Evolutionary conservation across 208 protist species (phyloP).

Genomic region (Leishmania amazonensis): DNA sequence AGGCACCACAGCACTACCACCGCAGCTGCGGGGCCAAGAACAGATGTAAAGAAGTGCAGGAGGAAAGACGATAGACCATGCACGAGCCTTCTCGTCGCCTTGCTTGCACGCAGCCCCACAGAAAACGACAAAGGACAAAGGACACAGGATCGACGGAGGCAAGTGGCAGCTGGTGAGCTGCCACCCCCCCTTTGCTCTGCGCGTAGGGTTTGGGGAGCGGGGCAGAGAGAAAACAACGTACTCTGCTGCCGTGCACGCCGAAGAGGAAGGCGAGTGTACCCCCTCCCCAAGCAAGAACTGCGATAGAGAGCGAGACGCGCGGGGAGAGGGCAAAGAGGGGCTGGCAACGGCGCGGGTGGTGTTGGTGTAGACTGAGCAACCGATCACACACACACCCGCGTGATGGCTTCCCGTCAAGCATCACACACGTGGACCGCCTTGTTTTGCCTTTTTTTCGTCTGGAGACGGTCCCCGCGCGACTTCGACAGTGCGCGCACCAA

Average conservation of each 20-base stretch:
- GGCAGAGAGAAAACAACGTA: neutral
- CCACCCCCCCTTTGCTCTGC: neutral
- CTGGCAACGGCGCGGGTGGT: neutral
- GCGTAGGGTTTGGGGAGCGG: neutral
- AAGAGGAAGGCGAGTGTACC: neutral
- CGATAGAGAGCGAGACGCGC: no score
- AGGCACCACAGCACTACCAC: neutral
- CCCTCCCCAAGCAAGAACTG: no score
- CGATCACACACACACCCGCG: neutral
- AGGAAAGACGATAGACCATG: neutral
- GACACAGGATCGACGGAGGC: neutral
- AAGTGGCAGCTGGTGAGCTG: neutral
- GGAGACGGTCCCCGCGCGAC: neutral
- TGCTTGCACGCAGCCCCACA: neutral
- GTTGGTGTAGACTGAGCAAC: neutral
- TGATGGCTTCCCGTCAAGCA: neutral
- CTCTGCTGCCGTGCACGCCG: neutral
- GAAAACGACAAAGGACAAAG: neutral
- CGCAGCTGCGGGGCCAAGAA: neutral
- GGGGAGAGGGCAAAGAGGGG: neutral
- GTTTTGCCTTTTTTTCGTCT: neutral
- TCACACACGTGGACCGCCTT: neutral
- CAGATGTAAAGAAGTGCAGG: no score
- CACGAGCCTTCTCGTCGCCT: neutral
- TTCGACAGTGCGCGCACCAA: neutral